Base-by-base conservation (phyloP, 2,329 filamentous ascomycete genomes). In the Exserohilum rostratum region DNA sequence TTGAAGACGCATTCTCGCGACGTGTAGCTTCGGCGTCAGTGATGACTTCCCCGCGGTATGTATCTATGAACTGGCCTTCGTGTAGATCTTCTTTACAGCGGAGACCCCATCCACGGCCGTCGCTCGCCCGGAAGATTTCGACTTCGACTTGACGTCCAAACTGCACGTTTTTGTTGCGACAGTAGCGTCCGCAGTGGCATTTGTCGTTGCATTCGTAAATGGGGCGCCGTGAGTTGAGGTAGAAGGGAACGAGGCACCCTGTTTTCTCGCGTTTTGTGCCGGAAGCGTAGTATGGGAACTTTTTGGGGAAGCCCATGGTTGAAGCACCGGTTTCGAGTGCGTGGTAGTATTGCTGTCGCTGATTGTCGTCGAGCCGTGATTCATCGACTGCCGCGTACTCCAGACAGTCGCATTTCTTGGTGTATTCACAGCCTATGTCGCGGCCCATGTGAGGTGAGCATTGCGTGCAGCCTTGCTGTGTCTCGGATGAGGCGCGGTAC, bases 171-270 rank as follows among this genome's bases (percentile, higher is more conserved):
- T 90, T 82, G 66, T 91, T 93, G 1, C 88, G 87, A 65, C 91
- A 96, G 15, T 77, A 62, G 0, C 73, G 68, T 2, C 81, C 82
- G 64, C 91, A 96, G 2, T 76, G 78, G 74, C 91, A 96, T 7
- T 82, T 83, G 2, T 82, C 77, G 64, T 95, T 91, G 69, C 91
- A 96, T 67, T 96, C 91, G 73, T 93, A 93, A 53, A 96, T 89
- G 0, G 88, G 69, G 11, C 71, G 62, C 0, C 79, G 68, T 0
- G 69, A 67, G 15, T 79, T 65, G 0, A 78, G 73, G 52, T 82
- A 82, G 58, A 79, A 80, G 0, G 64, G 58, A 0, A 78, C 74
- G 0, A 79, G 67, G 17, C 69, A 72, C 18, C 65, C 66, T 0
- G 58, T 50, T 2, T 57, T 67, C 37, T 66, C 60, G 18, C 55